Percentiles rank a stretch among this genome's conserved stretches.
phyloP scores from a whole-genome alignment of 768 basidiomycete species.

The Lentinus tigrinus region DNA sequence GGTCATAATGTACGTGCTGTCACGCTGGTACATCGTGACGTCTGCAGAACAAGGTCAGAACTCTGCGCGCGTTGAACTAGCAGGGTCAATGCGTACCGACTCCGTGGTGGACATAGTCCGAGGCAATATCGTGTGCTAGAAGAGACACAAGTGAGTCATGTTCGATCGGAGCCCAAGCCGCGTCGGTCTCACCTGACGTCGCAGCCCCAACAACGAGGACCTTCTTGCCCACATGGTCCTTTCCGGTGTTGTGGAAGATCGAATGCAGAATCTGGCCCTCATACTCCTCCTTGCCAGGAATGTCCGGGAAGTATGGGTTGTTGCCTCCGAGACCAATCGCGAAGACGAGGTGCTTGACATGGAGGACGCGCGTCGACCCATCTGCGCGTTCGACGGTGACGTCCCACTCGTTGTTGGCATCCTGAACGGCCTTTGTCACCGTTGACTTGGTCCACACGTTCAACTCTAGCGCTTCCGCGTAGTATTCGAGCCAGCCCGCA shows the following conservation, averaged over 20 bases:
- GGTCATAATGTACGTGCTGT: constrained; percentile 47
- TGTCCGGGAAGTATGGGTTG: constrained; percentile 34
- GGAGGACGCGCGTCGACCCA: constrained; percentile 31
- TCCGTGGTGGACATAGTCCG: constrained; percentile 44
- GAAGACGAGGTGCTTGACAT: constrained; percentile 36
- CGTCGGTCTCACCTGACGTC: constrained; percentile 52
- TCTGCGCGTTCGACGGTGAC: constrained; percentile 35
- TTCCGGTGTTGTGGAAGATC: constrained; percentile 49
- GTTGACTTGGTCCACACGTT: constrained; percentile 57
- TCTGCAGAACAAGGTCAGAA: constrained; percentile 31
- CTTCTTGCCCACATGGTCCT: constrained; percentile 64
- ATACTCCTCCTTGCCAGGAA: constrained; percentile 50
- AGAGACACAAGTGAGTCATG: too few relatives aligned
- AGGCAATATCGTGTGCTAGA: constrained; percentile 47
- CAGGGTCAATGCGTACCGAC: too few relatives aligned
- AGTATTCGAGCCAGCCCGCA: constrained; percentile 67
- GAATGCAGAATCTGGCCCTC: constrained; percentile 66
- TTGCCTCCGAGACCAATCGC: constrained; percentile 41
- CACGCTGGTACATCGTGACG: constrained; percentile 60
- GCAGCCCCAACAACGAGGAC: constrained; percentile 69
- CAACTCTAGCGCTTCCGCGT: constrained; percentile 58
- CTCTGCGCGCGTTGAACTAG: not conserved
- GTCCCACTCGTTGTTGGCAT: constrained; percentile 27
- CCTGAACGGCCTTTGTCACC: constrained; percentile 27
- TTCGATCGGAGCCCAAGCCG: too few relatives aligned